These are phyloP conservation scores for Xylaria palmicola DNA, from an alignment of 495 filamentous ascomycete genomes.

Conservation along the genomic window DNA sequence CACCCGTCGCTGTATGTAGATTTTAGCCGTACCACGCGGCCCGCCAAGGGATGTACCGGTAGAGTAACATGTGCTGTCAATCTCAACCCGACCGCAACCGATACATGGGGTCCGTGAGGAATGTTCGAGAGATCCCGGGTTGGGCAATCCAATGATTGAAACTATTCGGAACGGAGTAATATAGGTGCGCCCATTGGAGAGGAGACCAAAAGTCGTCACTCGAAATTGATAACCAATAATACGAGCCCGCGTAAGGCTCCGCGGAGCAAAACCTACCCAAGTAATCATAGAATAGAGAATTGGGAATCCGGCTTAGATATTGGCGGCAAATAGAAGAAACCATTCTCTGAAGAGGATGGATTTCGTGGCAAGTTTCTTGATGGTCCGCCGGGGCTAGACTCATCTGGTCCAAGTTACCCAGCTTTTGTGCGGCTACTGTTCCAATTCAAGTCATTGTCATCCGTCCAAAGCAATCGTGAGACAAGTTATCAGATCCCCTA, in stretches of 20 bases:
- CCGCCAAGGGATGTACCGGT: neutral
- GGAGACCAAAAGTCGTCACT: too few species aligned
- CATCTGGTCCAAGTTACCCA: neutral
- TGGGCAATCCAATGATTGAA: neutral
- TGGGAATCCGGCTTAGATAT: too few species aligned
- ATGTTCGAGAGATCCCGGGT: neutral
- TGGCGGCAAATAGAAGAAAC: too few species aligned
- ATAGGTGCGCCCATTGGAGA: too few species aligned
- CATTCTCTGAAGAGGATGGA: too few species aligned
- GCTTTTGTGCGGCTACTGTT: neutral
- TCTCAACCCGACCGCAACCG: neutral
- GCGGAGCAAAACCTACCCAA: too few species aligned
- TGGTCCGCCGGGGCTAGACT: neutral
- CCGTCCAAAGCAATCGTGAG: neutral
- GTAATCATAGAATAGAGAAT: too few species aligned
- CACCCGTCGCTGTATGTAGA: neutral
- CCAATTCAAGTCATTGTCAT: neutral
- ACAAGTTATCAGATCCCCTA: neutral
- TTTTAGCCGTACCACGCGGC: constrained; percentile 9
- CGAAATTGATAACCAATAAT: neutral
- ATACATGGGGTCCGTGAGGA: too few species aligned
- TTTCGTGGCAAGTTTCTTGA: too few species aligned
- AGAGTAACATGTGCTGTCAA: neutral
- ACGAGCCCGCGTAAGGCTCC: neutral
- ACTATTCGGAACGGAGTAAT: neutral